Evolutionary conservation across 164 flowering plant species (phyloP), one percentile per base, ranked within the genome.

Genomic region (Aristolochia contorta): DNA sequence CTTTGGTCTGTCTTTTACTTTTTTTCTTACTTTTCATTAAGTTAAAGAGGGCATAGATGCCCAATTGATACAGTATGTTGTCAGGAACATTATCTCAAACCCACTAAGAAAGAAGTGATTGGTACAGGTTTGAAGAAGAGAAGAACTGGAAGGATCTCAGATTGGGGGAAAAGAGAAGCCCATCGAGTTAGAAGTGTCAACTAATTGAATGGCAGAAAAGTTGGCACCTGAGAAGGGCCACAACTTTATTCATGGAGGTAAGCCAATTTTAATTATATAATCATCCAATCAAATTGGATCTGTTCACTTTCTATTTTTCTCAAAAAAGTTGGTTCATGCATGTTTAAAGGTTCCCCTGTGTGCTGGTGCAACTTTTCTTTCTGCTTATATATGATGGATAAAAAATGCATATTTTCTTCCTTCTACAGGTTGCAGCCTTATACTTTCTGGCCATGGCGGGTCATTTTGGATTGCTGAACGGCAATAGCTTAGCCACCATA

Each of bases 401-500:
- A 6, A 50, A 50, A n/a, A n/a, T n/a, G 22, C 20, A n/a, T 50
- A 22, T 50, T n/a, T 50, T 16, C 10, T 50, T n/a, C 16, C 1
- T 50, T 22, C 54, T n/a, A 12, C 69, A 93, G 99, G 83, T 90
- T 80, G 83, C 94, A 54, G 73, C 83, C 53, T 60, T 93, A 49
- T 88, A 78, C 77, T 86, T 70, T 67, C 27, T 86, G 71, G 97
- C 92, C 60, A 82, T 93, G 92, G 77, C 84, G 6, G 99, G 99
- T 59, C 99, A 93, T 80, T 93, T 83, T 78, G 78, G 87, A 58
- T 81, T 93, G 48, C 97, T 97, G 32, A 93, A 93, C 81, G 90
- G 89, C 82, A 93, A 93, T 68, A 78, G 84, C 21, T 75, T 93
- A 24, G 99, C 97, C 61, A 90, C 99, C 14, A 79, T 93, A 60